Evolutionary conservation across 257 asterid species (phyloP).

Genomic region (Agastache rugosa): DNA sequence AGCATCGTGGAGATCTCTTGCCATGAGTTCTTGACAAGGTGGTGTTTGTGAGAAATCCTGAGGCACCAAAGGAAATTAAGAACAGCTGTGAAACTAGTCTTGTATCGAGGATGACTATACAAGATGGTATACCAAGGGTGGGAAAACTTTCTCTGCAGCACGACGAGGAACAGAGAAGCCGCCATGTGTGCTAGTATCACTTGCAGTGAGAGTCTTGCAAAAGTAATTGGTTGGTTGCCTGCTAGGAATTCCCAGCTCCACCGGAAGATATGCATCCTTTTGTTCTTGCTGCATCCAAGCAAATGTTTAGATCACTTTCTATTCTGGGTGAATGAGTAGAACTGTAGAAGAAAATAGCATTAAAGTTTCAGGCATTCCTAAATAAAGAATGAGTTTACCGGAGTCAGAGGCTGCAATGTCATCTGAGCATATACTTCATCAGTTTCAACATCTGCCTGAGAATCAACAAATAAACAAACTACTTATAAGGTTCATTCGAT

Average conservation of each 20-base stretch:
- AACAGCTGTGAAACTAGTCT: constrained; percentile 27
- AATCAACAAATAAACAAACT: constrained; percentile 36
- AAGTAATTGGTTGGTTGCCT: constrained; percentile 93
- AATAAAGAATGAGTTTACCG: constrained; percentile 48
- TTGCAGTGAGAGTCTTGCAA: constrained; percentile 96
- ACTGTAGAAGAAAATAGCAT: constrained; percentile 15
- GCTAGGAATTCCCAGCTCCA: constrained; percentile 89
- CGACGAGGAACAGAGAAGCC: constrained; percentile 99
- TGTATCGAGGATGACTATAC: constrained; percentile 15
- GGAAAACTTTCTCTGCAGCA: constrained; percentile 99
- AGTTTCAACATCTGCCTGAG: constrained; percentile 98
- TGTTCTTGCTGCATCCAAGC: constrained; percentile 78
- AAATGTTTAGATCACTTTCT: constrained; percentile 24
- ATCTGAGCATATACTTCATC: constrained; percentile 98
- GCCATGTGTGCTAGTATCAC: constrained; percentile 97
- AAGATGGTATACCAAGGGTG: constrained; percentile 72
- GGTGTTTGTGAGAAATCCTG: constrained; percentile 98
- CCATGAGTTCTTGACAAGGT: constrained; percentile 96
- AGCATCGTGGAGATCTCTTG: constrained; percentile 93
- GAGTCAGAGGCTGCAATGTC: constrained; percentile 94
- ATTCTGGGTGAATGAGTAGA: constrained; percentile 13
- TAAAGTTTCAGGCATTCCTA: constrained; percentile 23
- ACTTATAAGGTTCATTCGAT: not conserved
- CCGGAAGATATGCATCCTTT: constrained; percentile 84
- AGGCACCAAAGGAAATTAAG: constrained; percentile 33